Base-by-base conservation (phyloP, 495 filamentous ascomycete genomes). In the Penicillium cosmopolitanum region DNA sequence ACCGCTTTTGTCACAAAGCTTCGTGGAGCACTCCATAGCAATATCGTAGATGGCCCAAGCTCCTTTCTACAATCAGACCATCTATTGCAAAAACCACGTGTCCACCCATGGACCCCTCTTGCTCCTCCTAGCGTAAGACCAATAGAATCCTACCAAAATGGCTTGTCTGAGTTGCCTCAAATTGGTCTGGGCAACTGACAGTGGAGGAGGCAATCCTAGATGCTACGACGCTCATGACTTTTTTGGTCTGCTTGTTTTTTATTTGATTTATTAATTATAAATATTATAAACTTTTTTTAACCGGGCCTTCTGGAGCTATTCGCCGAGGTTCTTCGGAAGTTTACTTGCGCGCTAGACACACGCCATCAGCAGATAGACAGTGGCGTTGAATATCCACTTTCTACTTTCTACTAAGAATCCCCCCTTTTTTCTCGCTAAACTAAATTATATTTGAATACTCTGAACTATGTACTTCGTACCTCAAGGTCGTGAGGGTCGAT, bases 291-390 rank as follows among this genome's bases (percentile, higher is more conserved):
- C 28, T 31, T 31, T 31, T 31, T 31, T 31, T 31, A 31, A 31
- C 4, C 28, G 36, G 36, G 15, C 36, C 36, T 38, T 38, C 15
- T 38, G 16, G 16, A 44, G 16, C 13, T 44, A n/a, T 44, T 44
- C 42, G 16, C 42, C 16, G 36, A 38, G 15, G 15, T 44, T 44
- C 42, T 16, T 13, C 42, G 42, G 42, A 44, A 44, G 42, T 44
- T 44, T 19, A 44, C 42, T 44, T 44, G 42, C 42, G 42, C 42
- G 42, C 42, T 44, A 44, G 42, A 44, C 42, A 44, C 42, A 18
- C 42, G 42, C 42, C 42, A 44, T 44, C 16, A 44, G 42, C 42
- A 19, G 15, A 44, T 16, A 18, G 8, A 44, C 16, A 44, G 42
- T 44, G 42, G 42, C 42, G 42, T 44, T 44, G 42, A 44, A 44